A percentile compares a stretch with the other conserved stretches of the same genome.
These are phyloP conservation scores for Phytopythium kandeliae DNA, from an alignment of 352 stramenopile species.

Conservation along the genomic window DNA sequence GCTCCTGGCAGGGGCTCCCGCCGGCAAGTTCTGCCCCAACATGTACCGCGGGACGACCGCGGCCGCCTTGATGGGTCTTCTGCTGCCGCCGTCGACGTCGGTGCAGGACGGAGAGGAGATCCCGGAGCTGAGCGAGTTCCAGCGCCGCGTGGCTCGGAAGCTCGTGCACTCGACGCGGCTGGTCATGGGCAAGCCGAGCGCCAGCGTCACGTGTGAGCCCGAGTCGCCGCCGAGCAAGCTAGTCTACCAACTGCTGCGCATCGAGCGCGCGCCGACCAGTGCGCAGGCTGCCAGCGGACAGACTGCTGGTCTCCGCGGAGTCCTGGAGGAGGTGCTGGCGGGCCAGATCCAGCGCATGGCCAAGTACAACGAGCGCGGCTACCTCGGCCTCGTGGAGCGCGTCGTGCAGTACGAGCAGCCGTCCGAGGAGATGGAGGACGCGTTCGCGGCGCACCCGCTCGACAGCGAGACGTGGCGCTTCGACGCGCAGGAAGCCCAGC, in stretches of 20 bases:
- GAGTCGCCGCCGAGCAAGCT: conserved; percentile 49
- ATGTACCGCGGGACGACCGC: conserved; percentile 64
- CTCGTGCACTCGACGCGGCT: conserved; percentile 48
- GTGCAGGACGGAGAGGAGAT: conserved; percentile 12
- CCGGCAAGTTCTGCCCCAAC: conserved; percentile 54
- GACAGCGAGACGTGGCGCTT: conserved; percentile 97
- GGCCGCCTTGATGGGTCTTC: conserved; percentile 38
- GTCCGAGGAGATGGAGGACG: conserved; percentile 20
- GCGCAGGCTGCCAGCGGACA: not conserved
- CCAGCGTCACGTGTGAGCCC: conserved; percentile 22
- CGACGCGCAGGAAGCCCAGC: conserved; percentile 91
- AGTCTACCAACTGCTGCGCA: conserved; percentile 46
- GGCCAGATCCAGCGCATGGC: conserved; percentile 42
- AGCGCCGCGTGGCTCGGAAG: conserved; percentile 40
- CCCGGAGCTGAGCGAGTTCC: conserved; percentile 33
- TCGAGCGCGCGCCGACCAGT: conserved; percentile 7
- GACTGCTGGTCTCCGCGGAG: conserved; percentile 11
- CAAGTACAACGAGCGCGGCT: conserved; percentile 42
- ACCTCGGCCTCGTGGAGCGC: conserved; percentile 33
- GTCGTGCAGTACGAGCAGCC: conserved; percentile 44
- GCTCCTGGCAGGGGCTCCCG: conserved; percentile 41
- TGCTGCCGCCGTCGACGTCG: conserved; percentile 13
- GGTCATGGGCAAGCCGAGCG: conserved; percentile 22
- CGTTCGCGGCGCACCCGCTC: conserved; percentile 31
- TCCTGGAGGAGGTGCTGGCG: conserved; percentile 50